phyloP scores from a whole-genome alignment of 768 basidiomycete species.

The Leucocoprinus birnbaumii region DNA sequence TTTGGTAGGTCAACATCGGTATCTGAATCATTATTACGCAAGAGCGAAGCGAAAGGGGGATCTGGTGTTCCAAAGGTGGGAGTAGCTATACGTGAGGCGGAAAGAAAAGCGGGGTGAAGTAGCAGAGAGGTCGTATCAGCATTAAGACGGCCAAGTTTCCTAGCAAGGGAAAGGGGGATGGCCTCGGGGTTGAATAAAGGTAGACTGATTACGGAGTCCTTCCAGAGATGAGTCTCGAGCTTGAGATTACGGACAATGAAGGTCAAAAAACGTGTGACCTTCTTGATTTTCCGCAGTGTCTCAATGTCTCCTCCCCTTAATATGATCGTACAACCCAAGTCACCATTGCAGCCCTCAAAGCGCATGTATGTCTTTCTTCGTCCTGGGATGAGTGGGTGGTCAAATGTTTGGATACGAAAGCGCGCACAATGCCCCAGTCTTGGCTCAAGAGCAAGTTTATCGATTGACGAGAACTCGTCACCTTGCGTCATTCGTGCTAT shows the following conservation, averaged over 20 bases:
- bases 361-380: constrained; percentile 95
- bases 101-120: constrained; percentile 13
- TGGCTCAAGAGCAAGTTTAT: constrained; percentile 87
- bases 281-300: constrained; percentile 82
- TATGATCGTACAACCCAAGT: constrained; percentile 94
- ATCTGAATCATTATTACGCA: constrained; percentile 26
- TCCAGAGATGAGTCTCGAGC: constrained; percentile 93
- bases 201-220: constrained; percentile 77
- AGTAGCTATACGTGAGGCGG: constrained; percentile 7
- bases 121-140: constrained; percentile 19
- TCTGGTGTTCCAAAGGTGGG: not conserved
- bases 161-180: constrained; percentile 41
- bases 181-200: constrained; percentile 67
- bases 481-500: constrained; percentile 94
- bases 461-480: constrained; percentile 94
- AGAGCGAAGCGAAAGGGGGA: not conserved
- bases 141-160: constrained; percentile 23
- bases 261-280: constrained; percentile 87
- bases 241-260: constrained; percentile 93
- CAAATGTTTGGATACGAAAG: constrained; percentile 90
- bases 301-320: constrained; percentile 84
- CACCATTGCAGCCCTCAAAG: constrained; percentile 91
- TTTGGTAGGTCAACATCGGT: constrained; percentile 48
- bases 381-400: constrained; percentile 92
- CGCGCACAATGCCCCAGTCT: constrained; percentile 83